A percentile compares a stretch with the other conserved stretches of the same genome.
These are phyloP conservation scores for Pseudonectria buxi DNA, from an alignment of 2,329 filamentous ascomycete genomes.

Conservation along the genomic window DNA sequence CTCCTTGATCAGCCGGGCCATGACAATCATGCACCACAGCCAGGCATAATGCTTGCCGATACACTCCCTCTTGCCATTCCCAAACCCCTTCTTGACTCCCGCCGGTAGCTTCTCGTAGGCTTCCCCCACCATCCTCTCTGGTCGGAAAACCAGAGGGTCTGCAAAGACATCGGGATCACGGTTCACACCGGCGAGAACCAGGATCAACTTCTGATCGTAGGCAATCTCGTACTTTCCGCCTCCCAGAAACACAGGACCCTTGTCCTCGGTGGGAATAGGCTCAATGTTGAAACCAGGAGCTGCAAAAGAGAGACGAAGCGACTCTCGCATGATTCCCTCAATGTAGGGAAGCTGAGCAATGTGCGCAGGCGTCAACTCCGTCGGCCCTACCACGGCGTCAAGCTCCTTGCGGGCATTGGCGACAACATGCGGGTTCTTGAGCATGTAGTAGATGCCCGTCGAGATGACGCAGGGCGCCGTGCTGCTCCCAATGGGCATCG, in stretches of 20 bases:
- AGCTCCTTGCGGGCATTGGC: slow-evolving; percentile 46
- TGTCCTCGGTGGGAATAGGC: slow-evolving; percentile 33
- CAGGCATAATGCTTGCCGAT: slow-evolving; percentile 45
- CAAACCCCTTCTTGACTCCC: slow-evolving; percentile 44
- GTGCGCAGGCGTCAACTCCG: slow-evolving; percentile 40
- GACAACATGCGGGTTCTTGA: slow-evolving; percentile 44
- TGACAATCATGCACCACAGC: slow-evolving; percentile 36
- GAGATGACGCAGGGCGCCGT: slow-evolving; percentile 41
- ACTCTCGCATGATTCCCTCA: slow-evolving; percentile 47
- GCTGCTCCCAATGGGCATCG: slow-evolving; percentile 55
- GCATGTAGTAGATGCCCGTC: slow-evolving; percentile 42
- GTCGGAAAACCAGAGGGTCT: slow-evolving; percentile 38
- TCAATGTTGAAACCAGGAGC: slow-evolving; percentile 51
- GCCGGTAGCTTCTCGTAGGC: slow-evolving; percentile 35
- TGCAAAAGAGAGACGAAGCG: slow-evolving; percentile 46
- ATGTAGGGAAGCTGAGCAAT: slow-evolving; percentile 46
- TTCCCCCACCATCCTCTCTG: slow-evolving; percentile 44
- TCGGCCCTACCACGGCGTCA: slow-evolving; percentile 42
- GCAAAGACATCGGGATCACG: slow-evolving; percentile 42
- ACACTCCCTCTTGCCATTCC: slow-evolving; percentile 45
- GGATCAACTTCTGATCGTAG: slow-evolving; percentile 42
- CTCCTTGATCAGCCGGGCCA: slow-evolving; percentile 37
- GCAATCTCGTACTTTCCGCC: slow-evolving; percentile 44
- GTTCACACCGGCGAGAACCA: slow-evolving; percentile 44
- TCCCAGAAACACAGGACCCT: slow-evolving; percentile 38